A percentile compares a stretch with the other conserved stretches of the same genome.
These are phyloP conservation scores for Metarhizium brunneum DNA, from an alignment of 2,329 filamentous ascomycete species.

Conservation along the genomic window DNA sequence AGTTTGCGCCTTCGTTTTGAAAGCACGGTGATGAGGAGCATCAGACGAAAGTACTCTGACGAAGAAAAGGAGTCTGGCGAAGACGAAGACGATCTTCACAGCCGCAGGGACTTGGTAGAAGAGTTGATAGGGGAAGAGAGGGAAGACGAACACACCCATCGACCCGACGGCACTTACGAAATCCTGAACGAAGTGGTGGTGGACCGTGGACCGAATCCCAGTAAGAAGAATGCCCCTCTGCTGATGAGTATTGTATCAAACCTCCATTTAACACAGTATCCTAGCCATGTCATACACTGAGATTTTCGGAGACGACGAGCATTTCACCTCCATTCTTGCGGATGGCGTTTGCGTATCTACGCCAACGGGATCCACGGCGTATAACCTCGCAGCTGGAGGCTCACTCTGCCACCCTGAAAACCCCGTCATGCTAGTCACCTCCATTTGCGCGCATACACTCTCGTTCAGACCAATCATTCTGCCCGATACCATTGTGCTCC, in stretches of 20 bases:
- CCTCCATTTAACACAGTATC: background rate
- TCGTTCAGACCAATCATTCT: conserved; percentile 95
- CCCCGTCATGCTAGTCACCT: conserved; percentile 87
- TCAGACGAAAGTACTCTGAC: conserved; percentile 30
- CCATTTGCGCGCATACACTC: conserved; percentile 89
- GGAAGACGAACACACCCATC: conserved; percentile 77
- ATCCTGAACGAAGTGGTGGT: conserved; percentile 97
- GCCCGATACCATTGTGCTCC: conserved; percentile 88
- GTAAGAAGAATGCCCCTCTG: conserved; percentile 38
- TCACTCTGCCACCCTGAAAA: conserved; percentile 94
- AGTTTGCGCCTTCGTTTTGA: conserved; percentile 85
- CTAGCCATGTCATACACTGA: conserved; percentile 84
- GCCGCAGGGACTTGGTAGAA: conserved; percentile 65
- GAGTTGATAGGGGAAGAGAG: conserved; percentile 81
- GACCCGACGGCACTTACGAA: conserved; percentile 73
- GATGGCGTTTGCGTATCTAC: conserved; percentile 92
- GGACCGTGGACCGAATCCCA: conserved; percentile 86
- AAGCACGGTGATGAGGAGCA: conserved; percentile 82
- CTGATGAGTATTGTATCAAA: background rate
- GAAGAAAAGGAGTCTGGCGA: conserved; percentile 19
- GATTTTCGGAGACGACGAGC: conserved; percentile 88
- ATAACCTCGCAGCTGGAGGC: conserved; percentile 92
- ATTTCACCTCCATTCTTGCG: conserved; percentile 87
- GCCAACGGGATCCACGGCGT: conserved; percentile 88
- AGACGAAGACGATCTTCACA: conserved; percentile 28